Percentiles rank a stretch among this genome's conserved stretches.
Conservation (phyloP, 352 stramenopile genomes). For the Phytophthora boehmeriae region DNA sequence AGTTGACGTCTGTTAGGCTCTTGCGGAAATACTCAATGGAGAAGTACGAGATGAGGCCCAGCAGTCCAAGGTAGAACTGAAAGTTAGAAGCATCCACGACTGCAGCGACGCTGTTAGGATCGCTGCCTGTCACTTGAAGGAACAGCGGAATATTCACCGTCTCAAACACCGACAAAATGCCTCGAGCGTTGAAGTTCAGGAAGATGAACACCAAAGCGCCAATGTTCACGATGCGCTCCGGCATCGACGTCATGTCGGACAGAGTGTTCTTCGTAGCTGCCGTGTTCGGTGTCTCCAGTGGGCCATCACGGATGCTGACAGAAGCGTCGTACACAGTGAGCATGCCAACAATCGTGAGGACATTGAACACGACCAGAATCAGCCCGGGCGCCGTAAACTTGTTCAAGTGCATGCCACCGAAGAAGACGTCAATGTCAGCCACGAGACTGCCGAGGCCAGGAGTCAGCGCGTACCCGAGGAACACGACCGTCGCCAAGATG, state of each 20-base stretch:
- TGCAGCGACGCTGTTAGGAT: slow-evolving; percentile 51
- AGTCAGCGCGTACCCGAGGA: slow-evolving; percentile 77
- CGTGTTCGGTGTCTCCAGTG: slow-evolving; percentile 50
- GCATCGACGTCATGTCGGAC: slow-evolving; percentile 58
- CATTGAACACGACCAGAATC: slow-evolving; percentile 67
- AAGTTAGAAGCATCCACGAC: slow-evolving; percentile 82
- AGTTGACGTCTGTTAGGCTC: slow-evolving; percentile 66
- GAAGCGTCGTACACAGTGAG: slow-evolving; percentile 59
- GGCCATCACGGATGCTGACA: slow-evolving; percentile 64
- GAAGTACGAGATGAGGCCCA: slow-evolving; percentile 81
- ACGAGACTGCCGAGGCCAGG: slow-evolving; percentile 75
- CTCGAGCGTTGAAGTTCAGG: slow-evolving; percentile 78
- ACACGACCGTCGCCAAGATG: slow-evolving; percentile 75
- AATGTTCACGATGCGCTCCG: slow-evolving; percentile 74
- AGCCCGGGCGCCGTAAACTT: slow-evolving; percentile 74
- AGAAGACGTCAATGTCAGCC: slow-evolving; percentile 56
- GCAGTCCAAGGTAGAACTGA: slow-evolving; percentile 78
- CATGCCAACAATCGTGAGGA: slow-evolving; percentile 71
- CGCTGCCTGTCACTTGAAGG: slow-evolving; percentile 66
- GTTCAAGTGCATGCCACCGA: slow-evolving; percentile 74
- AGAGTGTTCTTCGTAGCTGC: slow-evolving; percentile 47
- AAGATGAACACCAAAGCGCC: slow-evolving; percentile 80
- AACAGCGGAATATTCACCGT: slow-evolving; percentile 87
- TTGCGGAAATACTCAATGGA: slow-evolving; percentile 82
- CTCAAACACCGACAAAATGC: slow-evolving; percentile 84